Evolutionary conservation across 352 stramenopile genomes (phyloP).

Genomic region (Pythium rishiriense): DNA sequence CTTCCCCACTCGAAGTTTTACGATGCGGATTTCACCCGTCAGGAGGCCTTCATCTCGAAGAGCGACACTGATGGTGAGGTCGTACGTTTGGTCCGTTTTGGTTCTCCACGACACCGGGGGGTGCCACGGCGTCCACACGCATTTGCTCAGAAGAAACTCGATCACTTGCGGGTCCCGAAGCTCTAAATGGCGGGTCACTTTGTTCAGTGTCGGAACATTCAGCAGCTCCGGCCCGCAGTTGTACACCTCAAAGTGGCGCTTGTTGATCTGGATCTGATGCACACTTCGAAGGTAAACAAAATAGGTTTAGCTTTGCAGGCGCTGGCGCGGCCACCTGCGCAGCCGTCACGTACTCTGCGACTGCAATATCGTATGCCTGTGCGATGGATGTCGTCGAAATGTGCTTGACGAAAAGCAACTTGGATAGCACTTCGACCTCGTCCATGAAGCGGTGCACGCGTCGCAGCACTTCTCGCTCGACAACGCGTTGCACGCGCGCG

Average conservation of each 20-base stretch:
- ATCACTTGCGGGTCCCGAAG: conserved; percentile 27
- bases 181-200: conserved; percentile 25
- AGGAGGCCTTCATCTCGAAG: conserved; percentile 50
- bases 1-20: conserved; percentile 51
- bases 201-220: conserved; percentile 30
- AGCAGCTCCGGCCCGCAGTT: conserved; percentile 31
- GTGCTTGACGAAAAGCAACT: conserved; percentile 62
- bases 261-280: conserved; percentile 44
- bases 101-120: conserved; percentile 61
- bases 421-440: conserved; percentile 55
- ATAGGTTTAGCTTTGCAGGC: no score
- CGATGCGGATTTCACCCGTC: conserved; percentile 49
- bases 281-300: conserved; percentile 39
- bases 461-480: conserved; percentile 54
- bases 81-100: conserved; percentile 67
- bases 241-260: conserved; percentile 40
- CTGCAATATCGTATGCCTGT: conserved; percentile 45
- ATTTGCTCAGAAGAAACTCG: conserved; percentile 31
- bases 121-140: conserved; percentile 50
- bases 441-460: conserved; percentile 42
- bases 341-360: conserved; percentile 59
- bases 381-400: conserved; percentile 63
- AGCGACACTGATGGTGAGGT: conserved; percentile 50
- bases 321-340: no score
- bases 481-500: conserved; percentile 40